A percentile compares a stretch with the other conserved stretches of the same genome.
Conservation (phyloP, 1,139 yeast species). For the Suhomyces atakaporum region DNA sequence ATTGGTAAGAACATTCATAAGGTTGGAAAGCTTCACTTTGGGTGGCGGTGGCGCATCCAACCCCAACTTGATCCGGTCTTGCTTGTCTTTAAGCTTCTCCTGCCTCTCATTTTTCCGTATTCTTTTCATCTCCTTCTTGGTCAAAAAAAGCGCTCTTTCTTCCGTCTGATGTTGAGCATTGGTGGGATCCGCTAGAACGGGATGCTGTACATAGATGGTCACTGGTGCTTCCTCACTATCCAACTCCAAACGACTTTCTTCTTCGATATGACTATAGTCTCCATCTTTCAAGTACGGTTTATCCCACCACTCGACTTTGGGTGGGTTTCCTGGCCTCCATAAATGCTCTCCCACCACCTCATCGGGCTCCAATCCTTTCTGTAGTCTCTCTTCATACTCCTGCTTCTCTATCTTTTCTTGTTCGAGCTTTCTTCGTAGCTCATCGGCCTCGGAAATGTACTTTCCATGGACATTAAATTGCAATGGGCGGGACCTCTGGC, state of each 20-base stretch:
- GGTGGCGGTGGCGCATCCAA: constrained; percentile 88
- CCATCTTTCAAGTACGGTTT: constrained; percentile 42
- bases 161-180: constrained; percentile 51
- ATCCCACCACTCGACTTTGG: constrained; percentile 85
- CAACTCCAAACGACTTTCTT: constrained; percentile 19
- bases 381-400: constrained; percentile 26
- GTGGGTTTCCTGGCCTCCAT: constrained; percentile 53
- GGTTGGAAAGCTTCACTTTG: constrained; percentile 77
- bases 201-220: constrained; percentile 75
- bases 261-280: constrained; percentile 26
- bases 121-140: constrained; percentile 76
- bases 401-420: constrained; percentile 32
- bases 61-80: constrained; percentile 78
- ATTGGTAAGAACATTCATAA: constrained; percentile 82
- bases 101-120: constrained; percentile 72
- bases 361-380: constrained; percentile 51
- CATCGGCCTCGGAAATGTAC: constrained; percentile 57
- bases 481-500: constrained; percentile 34
- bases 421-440: constrained; percentile 43
- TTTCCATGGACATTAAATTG: constrained; percentile 63
- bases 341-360: constrained; percentile 51
- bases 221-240: constrained; percentile 52
- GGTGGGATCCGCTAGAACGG: constrained; percentile 63
- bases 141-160: constrained; percentile 56
- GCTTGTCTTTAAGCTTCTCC: constrained; percentile 64